phyloP scores from a whole-genome alignment of 768 basidiomycete species.

The Austroboletus festivus region DNA sequence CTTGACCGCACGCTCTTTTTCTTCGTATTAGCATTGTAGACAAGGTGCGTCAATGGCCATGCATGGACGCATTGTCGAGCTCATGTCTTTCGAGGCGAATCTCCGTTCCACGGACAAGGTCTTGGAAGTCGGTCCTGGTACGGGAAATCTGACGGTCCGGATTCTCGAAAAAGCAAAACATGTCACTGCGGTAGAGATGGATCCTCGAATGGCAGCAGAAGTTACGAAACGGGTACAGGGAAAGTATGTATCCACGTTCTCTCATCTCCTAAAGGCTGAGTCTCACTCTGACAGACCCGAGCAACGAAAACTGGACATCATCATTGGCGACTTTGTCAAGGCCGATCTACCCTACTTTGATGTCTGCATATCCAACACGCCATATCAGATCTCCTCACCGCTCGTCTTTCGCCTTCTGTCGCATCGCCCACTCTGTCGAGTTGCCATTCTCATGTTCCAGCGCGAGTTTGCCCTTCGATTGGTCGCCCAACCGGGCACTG shows the following conservation, averaged over 20 bases:
- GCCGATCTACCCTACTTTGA: constrained; percentile 98
- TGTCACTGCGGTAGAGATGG: constrained; percentile 94
- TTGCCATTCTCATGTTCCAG: constrained; percentile 99
- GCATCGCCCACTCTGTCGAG: constrained; percentile 89
- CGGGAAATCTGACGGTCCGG: constrained; percentile 91
- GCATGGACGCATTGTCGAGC: not conserved
- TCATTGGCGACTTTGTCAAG: constrained; percentile 98
- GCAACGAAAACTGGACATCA: constrained; percentile 90
- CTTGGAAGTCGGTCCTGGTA: constrained; percentile 96
- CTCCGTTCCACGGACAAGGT: constrained; percentile 93
- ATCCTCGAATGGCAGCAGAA: constrained; percentile 98
- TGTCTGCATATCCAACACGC: constrained; percentile 98
- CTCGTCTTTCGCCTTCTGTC: constrained; percentile 96
- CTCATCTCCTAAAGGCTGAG: not conserved
- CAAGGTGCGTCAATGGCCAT: constrained; percentile 38
- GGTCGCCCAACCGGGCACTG: constrained; percentile 77
- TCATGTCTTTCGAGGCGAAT: constrained; percentile 58
- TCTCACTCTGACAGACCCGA: constrained; percentile 64
- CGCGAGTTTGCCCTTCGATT: constrained; percentile 95
- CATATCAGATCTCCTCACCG: constrained; percentile 98
- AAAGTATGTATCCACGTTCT: constrained; percentile 61
- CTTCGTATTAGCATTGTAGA: constrained; percentile 51
- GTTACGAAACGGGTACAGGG: constrained; percentile 96
- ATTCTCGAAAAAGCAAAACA: constrained; percentile 93
- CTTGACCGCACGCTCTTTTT: constrained; percentile 12